Evolutionary conservation across 2,329 filamentous ascomycete genomes (phyloP).

Genomic region (Phialemonium atrogriseum): DNA sequence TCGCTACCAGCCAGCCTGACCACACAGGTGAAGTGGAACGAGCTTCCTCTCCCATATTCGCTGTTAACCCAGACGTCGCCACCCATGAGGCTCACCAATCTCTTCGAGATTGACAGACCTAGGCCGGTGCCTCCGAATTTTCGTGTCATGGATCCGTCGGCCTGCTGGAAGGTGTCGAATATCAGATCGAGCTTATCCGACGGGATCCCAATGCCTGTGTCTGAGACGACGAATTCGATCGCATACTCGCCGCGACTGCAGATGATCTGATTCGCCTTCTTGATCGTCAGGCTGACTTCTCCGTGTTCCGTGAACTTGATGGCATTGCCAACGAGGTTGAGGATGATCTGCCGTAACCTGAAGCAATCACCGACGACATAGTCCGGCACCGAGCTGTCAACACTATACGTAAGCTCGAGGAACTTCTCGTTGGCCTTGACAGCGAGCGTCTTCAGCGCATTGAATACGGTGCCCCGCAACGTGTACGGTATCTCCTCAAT

Average conservation of each 20-base stretch:
- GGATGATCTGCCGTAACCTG: conserved; percentile 89
- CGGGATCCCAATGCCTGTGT: conserved; percentile 95
- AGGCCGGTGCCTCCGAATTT: conserved; percentile 94
- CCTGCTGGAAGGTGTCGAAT: conserved; percentile 98
- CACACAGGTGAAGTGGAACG: conserved; percentile 93
- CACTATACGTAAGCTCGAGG: conserved; percentile 84
- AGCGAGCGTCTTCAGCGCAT: conserved; percentile 91
- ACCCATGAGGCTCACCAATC: conserved; percentile 91
- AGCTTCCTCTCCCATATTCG: conserved; percentile 81
- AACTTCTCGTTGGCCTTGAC: conserved; percentile 96
- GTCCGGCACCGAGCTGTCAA: conserved; percentile 88
- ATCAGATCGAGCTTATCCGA: conserved; percentile 93
- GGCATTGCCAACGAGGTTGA: conserved; percentile 94
- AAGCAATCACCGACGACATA: conserved; percentile 95
- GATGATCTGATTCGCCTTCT: conserved; percentile 55
- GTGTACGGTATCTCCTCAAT: conserved; percentile 98
- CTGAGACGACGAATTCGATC: conserved; percentile 90
- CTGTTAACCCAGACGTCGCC: conserved; percentile 96
- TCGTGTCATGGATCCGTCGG: conserved; percentile 90
- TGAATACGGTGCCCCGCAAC: conserved; percentile 89
- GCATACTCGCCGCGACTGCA: conserved; percentile 72
- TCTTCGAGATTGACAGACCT: conserved; percentile 89
- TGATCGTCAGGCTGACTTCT: conserved; percentile 91
- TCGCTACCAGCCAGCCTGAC: conserved; percentile 79
- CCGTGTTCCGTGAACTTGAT: conserved; percentile 99